These are phyloP conservation scores for Neodidymelliopsis sp. DNA, from an alignment of 2,329 filamentous ascomycete genomes.

Conservation along the genomic window DNA sequence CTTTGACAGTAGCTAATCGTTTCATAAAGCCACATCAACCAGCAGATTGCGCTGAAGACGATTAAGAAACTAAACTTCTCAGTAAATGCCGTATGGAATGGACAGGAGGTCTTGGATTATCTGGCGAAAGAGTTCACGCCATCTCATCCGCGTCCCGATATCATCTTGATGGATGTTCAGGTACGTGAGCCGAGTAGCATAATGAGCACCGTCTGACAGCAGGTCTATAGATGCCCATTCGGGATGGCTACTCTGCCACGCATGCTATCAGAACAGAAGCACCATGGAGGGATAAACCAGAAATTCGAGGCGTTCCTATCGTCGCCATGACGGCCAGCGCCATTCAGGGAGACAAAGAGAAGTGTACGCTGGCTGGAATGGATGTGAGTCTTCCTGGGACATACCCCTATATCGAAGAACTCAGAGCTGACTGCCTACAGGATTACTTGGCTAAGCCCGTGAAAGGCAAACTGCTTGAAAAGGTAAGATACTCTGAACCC, in stretches of 20 bases:
- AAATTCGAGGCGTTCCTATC: constrained; percentile 70
- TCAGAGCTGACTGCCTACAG: constrained; percentile 23
- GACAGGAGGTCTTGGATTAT: constrained; percentile 79
- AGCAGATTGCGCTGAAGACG: constrained; percentile 78
- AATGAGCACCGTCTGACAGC: no score
- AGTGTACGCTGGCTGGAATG: constrained; percentile 77
- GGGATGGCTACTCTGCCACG: constrained; percentile 80
- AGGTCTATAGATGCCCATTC: constrained; percentile 59
- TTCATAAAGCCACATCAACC: constrained; percentile 63
- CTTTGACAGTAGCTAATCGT: constrained; percentile 3
- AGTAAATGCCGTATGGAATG: constrained; percentile 77
- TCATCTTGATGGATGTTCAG: constrained; percentile 81
- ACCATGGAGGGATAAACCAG: constrained; percentile 67
- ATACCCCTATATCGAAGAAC: constrained; percentile 14
- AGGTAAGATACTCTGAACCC: constrained; percentile 30
- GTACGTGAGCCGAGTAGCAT: no score
- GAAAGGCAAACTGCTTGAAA: constrained; percentile 72
- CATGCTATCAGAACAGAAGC: constrained; percentile 73
- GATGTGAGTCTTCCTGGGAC: constrained; percentile 54
- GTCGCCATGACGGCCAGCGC: constrained; percentile 84
- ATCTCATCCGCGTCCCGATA: constrained; percentile 67
- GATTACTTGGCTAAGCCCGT: constrained; percentile 62
- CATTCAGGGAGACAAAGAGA: constrained; percentile 78
- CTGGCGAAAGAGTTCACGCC: constrained; percentile 61
- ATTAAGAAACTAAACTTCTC: constrained; percentile 77